A percentile compares a stretch with the other conserved stretches of the same genome.
These are phyloP conservation scores for Bolboschoenoplectus hybrid DNA, from an alignment of 202 grass and related monocot species.

Conservation along the genomic window DNA sequence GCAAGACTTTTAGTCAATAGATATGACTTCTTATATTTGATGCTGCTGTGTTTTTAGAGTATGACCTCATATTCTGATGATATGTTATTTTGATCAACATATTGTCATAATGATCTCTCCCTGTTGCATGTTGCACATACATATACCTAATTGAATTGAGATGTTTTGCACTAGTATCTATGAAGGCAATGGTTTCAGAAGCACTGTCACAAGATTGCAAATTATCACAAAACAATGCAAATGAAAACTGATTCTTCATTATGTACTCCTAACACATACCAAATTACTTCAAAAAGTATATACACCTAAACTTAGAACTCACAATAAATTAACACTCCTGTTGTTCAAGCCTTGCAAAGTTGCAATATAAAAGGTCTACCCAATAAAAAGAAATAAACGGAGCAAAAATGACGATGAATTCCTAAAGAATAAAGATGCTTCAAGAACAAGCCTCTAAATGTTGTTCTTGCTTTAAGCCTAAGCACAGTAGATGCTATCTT, in stretches of 20 bases:
- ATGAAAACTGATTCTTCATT: background rate
- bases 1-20: constrained; percentile 19
- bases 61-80: background rate
- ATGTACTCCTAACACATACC: background rate
- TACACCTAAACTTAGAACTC: background rate
- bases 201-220: background rate
- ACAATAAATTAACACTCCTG: background rate
- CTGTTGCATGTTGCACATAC: background rate
- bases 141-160: background rate
- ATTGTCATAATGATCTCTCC: background rate
- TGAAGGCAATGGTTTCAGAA: background rate
- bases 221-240: background rate
- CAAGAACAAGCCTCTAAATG: background rate
- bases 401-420: constrained; percentile 26
- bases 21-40: constrained; percentile 23
- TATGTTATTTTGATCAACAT: background rate
- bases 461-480: background rate
- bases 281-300: background rate
- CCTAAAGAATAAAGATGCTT: background rate
- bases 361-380: background rate
- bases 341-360: constrained; percentile 14
- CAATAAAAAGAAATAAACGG: background rate
- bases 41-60: background rate
- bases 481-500: constrained; percentile 39
- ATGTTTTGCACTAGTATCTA: too few relatives aligned